Base-by-base conservation (phyloP, 1,139 yeast genomes). In the Yamadazyma spencermartinsiae region DNA sequence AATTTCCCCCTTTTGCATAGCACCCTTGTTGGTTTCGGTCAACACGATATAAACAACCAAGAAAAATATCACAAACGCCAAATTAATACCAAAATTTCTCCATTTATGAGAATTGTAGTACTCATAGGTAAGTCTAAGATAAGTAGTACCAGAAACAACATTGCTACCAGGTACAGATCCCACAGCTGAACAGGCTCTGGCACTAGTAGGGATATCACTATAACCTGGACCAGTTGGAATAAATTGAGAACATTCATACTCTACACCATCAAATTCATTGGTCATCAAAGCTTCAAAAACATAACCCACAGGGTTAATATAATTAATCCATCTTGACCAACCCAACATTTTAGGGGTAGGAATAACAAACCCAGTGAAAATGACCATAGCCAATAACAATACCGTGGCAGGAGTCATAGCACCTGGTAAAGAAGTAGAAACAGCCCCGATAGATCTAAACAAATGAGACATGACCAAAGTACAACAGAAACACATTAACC, bases 1-100 rank as follows among this genome's bases (percentile, higher is more conserved):
- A 38, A 86, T 75, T 64, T 87, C 96, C 65, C 95, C 96, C 66
- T 81, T 84, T 58, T 86, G 89, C 65, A 80, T 77, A 16, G 86
- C 79, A 58, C 89, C 87, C 53, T 81, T 83, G 54, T 82, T 82
- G 45, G 64, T 63, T 63, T 84, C 90, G 43, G 82, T 77, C 44
- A 80, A 72, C 7, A 68, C 33, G 51, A 87, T 60, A 53, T 84
- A 82, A 12, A 79, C 67, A 33, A 51, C 51, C 38, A 82, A 63
- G 61, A 84, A 82, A 58, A 81, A 72, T 19, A 79, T 36, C 23
- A 66, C 61, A 54, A 74, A 85, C 1, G 71, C 86, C 43, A 81
- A 40, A 30, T 74, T 63, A 49, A 88, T 82, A 56, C 95, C 96
- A 49, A 80, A 77, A 55, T 88, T 82, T 66, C 96, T 80, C 96